Evolutionary conservation across 2,329 filamentous ascomycete species (phyloP).

Genomic region (Monosporascus cannonballus): DNA sequence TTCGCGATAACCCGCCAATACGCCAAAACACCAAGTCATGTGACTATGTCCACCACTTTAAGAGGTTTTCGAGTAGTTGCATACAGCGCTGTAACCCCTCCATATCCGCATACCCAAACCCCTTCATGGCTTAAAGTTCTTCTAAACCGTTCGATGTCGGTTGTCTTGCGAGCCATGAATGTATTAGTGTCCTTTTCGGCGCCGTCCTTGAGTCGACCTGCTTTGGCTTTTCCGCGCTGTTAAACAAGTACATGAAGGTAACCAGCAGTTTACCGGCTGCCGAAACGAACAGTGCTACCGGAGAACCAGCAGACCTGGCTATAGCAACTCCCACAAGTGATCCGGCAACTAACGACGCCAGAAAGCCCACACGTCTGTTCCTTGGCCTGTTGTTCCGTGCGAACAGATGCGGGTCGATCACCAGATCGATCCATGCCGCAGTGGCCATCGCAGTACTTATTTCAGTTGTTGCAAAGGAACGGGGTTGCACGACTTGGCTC

Average conservation of each 20-base stretch:
- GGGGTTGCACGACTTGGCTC: constrained; percentile 52
- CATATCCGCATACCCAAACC: no score
- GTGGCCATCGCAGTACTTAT: constrained; percentile 62
- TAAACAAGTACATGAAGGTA: constrained; percentile 38
- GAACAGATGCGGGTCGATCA: constrained; percentile 49
- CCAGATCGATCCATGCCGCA: constrained; percentile 54
- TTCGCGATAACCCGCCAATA: constrained; percentile 9
- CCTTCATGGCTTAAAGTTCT: no score
- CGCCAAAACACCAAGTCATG: constrained; percentile 13
- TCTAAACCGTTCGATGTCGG: no score
- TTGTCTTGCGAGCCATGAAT: neutral
- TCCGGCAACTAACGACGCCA: constrained; percentile 40
- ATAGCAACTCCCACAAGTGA: constrained; percentile 46
- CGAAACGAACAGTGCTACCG: constrained; percentile 36
- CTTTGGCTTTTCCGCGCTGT: constrained; percentile 28
- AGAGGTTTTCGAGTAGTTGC: no score
- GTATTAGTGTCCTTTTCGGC: neutral
- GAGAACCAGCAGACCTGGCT: constrained; percentile 36
- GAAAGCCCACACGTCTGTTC: constrained; percentile 44
- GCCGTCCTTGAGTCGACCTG: constrained; percentile 7
- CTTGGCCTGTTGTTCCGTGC: constrained; percentile 39
- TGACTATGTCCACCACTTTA: constrained; percentile 9
- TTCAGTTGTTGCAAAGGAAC: constrained; percentile 50
- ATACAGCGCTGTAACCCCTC: no score
- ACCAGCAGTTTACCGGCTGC: constrained; percentile 40